phyloP scores from a whole-genome alignment of 148 eudicot genomes.

The Rhododendron ovatum region DNA sequence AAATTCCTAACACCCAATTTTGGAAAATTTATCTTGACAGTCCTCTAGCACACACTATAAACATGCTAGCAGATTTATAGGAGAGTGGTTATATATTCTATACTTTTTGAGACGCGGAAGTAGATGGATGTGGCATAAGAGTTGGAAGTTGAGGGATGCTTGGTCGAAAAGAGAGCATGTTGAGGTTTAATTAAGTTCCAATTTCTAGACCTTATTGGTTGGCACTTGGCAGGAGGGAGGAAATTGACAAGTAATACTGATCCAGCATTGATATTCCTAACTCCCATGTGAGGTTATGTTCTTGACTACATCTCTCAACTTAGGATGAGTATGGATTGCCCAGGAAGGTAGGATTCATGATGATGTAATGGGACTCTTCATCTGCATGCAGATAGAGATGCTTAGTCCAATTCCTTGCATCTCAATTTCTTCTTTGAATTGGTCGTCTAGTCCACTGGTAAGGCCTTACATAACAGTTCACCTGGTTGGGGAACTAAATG shows the following conservation, averaged over 20 bases:
- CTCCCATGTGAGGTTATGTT: background rate
- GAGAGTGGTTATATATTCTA: background rate
- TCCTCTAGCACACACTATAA: background rate
- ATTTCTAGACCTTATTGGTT: too few relatives aligned
- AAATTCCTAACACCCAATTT: background rate
- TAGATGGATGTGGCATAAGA: too few relatives aligned
- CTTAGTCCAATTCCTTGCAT: background rate
- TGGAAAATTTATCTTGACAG: background rate
- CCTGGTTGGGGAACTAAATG: background rate
- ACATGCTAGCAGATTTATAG: background rate
- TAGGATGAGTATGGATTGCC: background rate
- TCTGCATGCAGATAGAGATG: background rate
- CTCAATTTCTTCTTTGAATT: background rate
- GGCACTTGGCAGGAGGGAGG: background rate
- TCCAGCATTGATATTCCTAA: background rate
- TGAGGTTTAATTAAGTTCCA: too few relatives aligned
- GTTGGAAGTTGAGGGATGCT: too few relatives aligned
- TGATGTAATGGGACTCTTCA: background rate
- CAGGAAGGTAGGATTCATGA: background rate
- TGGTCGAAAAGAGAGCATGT: too few relatives aligned
- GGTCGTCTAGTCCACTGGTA: background rate
- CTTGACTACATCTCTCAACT: background rate
- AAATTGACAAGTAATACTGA: background rate
- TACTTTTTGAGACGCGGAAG: background rate
- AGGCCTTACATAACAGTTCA: background rate